phyloP scores from a whole-genome alignment of 371 early-diverging fungal genomes.

The Mortierella sp. region DNA sequence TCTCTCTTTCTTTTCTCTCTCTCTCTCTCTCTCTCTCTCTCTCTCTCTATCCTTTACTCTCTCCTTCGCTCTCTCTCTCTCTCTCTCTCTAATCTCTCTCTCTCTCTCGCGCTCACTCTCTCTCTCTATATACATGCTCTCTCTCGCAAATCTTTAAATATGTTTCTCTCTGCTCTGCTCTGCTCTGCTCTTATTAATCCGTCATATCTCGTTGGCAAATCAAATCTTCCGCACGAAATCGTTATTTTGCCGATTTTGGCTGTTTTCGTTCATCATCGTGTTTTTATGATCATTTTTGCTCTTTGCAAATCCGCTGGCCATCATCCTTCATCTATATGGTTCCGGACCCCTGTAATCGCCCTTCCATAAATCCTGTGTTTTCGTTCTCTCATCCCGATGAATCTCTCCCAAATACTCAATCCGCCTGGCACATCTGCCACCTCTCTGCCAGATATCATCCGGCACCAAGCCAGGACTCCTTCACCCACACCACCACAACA shows the following conservation, averaged over 20 bases:
- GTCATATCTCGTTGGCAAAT: too few relatives aligned
- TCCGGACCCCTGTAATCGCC: not conserved
- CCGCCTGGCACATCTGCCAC: slow-evolving; percentile 29
- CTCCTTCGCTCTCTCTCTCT: not conserved
- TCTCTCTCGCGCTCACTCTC: not conserved
- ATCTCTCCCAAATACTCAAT: slow-evolving; percentile 48
- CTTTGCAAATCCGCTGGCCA: not conserved
- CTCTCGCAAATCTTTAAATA: too few relatives aligned
- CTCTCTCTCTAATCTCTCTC: not conserved
- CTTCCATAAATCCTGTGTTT: not conserved
- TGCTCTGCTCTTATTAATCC: too few relatives aligned
- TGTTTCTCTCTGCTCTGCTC: too few relatives aligned
- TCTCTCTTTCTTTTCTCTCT: not conserved
- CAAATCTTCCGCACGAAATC: too few relatives aligned
- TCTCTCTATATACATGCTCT: not conserved
- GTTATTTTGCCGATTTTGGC: too few relatives aligned
- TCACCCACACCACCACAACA: slow-evolving; percentile 4
- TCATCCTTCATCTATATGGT: not conserved
- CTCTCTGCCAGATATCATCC: not conserved
- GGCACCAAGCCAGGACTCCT: slow-evolving; percentile 17
- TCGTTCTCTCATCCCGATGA: slow-evolving; percentile 18
- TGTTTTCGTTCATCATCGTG: too few relatives aligned
- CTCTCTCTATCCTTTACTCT: not conserved
- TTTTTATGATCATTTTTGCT: too few relatives aligned
- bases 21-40: not conserved